Percentiles rank a stretch among this genome's conserved stretches.
Conservation (phyloP, 129 eudicot genomes). For the Rutidosis leptorrhynchoides region DNA sequence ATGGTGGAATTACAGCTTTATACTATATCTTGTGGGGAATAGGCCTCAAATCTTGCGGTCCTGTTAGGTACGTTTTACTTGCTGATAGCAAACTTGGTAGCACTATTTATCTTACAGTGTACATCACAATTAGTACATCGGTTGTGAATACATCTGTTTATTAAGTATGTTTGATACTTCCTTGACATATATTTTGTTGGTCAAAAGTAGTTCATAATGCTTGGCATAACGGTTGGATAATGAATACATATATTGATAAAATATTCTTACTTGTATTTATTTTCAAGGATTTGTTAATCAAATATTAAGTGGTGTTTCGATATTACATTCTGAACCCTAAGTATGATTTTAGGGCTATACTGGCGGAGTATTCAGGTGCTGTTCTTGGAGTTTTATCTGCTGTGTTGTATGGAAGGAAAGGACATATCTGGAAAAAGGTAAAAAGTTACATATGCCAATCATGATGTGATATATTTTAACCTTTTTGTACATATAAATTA, state of each 20-base stretch:
- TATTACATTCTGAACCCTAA: slow-evolving; percentile 4
- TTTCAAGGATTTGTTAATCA: neutral
- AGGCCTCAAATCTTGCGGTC: slow-evolving; percentile 92
- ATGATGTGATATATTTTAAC: neutral
- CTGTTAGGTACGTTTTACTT: slow-evolving; percentile 63
- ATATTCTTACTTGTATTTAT: neutral
- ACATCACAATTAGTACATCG: neutral
- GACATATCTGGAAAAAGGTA: slow-evolving; percentile 73
- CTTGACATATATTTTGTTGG: slow-evolving; percentile 18
- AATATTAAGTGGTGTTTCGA: neutral
- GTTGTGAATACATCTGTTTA: neutral
- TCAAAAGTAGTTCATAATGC: slow-evolving; percentile 1
- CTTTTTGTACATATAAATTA: neutral
- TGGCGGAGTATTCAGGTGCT: slow-evolving; percentile 94
- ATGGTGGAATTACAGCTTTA: slow-evolving; percentile 89
- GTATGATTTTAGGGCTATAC: slow-evolving; percentile 56
- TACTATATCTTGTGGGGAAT: slow-evolving; percentile 93
- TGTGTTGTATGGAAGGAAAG: slow-evolving; percentile 79
- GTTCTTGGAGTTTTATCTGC: slow-evolving; percentile 92
- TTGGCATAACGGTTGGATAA: neutral
- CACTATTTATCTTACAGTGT: neutral
- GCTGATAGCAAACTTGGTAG: slow-evolving; percentile 1
- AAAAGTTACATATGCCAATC: neutral
- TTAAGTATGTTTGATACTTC: slow-evolving; percentile 3
- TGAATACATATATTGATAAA: neutral